These are phyloP conservation scores for Alloascoidea hylecoeti DNA, from an alignment of 805 yeast genomes.

Conservation along the genomic window DNA sequence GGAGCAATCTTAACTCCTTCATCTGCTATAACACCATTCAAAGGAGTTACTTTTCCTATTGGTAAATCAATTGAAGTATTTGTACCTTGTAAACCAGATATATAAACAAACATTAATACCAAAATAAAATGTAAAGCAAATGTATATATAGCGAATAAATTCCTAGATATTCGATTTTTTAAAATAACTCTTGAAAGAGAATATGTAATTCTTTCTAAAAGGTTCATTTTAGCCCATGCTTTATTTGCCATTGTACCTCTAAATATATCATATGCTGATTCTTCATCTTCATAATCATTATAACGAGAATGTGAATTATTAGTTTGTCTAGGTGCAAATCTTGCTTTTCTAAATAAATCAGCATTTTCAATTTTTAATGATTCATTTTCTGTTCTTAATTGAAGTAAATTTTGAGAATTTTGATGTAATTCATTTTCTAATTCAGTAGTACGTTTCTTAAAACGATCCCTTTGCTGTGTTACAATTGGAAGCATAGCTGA, in stretches of 20 bases:
- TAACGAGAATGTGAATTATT: conserved; percentile 18
- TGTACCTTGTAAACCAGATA: conserved; percentile 29
- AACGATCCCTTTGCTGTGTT: conserved; percentile 90
- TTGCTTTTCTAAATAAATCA: conserved; percentile 64
- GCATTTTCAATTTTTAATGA: conserved; percentile 60
- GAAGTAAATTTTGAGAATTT: conserved; percentile 35
- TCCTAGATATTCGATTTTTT: conserved; percentile 58
- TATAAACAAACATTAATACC: conserved; percentile 44
- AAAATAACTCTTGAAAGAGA: conserved; percentile 62
- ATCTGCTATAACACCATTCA: background rate
- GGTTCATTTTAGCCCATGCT: conserved; percentile 55
- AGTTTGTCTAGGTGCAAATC: conserved; percentile 45
- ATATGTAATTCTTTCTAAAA: conserved; percentile 66
- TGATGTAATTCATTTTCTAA: conserved; percentile 70
- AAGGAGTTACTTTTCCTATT: background rate
- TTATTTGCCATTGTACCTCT: conserved; percentile 67
- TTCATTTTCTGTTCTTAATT: conserved; percentile 50
- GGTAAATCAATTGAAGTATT: conserved; percentile 23
- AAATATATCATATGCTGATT: too few relatives aligned
- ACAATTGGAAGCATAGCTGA: conserved; percentile 58
- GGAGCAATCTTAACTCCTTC: too few relatives aligned
- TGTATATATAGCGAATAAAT: conserved; percentile 63
- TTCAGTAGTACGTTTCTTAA: conserved; percentile 69
- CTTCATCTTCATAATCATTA: conserved; percentile 6
- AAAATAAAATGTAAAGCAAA: conserved; percentile 62